Conservation (phyloP, 257 asterid species). For the Thymus quinquecostatus region DNA sequence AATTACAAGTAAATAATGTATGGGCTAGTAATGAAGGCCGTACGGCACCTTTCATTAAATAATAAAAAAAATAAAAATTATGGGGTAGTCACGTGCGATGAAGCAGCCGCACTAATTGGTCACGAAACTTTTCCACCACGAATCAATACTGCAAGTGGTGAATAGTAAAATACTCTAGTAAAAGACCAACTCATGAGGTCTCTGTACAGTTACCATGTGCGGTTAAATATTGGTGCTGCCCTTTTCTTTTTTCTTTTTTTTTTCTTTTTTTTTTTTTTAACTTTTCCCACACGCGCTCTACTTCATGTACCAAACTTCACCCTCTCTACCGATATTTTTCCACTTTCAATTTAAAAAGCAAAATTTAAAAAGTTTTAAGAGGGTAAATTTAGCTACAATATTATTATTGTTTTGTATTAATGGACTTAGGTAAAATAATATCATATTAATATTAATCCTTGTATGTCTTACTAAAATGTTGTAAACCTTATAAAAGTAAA, state of each 20-base stretch:
- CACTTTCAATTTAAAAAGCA: neutral
- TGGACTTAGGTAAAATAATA: too few relatives aligned
- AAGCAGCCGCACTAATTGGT: conserved; percentile 10
- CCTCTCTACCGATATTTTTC: neutral
- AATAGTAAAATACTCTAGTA: neutral
- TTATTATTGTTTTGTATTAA: too few relatives aligned
- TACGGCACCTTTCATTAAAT: too few relatives aligned
- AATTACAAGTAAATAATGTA: neutral
- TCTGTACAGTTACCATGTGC: conserved; percentile 47
- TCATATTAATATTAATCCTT: too few relatives aligned
- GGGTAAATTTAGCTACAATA: too few relatives aligned
- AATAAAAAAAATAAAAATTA: neutral
- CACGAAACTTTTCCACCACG: neutral
- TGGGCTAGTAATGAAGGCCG: too few relatives aligned
- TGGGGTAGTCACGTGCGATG: conserved; percentile 30
- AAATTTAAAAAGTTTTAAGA: neutral
- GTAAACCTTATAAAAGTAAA: too few relatives aligned
- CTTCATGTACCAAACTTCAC: conserved; percentile 13
- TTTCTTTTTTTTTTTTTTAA: neutral
- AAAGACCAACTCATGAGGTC: conserved; percentile 35
- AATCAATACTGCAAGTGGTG: too few relatives aligned
- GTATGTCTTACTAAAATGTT: too few relatives aligned
- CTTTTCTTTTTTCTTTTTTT: neutral
- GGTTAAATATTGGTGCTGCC: conserved; percentile 38
- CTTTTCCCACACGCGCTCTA: conserved; percentile 30